Evolutionary conservation across 139 green algal genomes (phyloP).

Genomic region (Picochlorum sp.): DNA sequence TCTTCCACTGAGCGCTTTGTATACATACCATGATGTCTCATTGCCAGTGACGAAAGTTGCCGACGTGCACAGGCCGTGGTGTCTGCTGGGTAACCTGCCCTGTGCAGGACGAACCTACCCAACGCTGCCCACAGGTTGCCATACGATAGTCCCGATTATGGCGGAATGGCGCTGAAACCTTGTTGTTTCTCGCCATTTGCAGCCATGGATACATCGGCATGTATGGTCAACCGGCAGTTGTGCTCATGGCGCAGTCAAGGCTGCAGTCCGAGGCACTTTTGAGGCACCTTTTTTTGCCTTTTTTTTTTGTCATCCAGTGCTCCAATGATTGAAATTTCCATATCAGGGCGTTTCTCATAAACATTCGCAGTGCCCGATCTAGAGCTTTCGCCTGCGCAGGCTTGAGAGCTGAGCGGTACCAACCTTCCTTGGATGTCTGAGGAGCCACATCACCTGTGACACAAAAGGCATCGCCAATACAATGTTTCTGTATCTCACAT

Average conservation of each 20-base stretch:
- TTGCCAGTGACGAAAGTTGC: slow-evolving; percentile 12
- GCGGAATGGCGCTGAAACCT: no score
- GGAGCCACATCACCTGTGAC: slow-evolving; percentile 3
- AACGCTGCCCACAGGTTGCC: background rate
- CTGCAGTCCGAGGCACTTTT: slow-evolving; percentile 25
- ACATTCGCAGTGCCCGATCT: slow-evolving; percentile 69
- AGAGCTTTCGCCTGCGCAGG: slow-evolving; percentile 62
- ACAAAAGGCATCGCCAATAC: no score
- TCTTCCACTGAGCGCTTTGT: slow-evolving; percentile 26
- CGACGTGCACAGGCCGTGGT: slow-evolving; percentile 9
- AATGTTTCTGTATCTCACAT: no score
- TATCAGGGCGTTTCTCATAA: slow-evolving; percentile 53
- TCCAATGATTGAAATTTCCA: slow-evolving; percentile 36
- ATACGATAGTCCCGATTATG: no score
- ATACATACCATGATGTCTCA: background rate
- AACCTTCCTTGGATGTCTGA: slow-evolving; percentile 75
- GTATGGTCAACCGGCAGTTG: background rate
- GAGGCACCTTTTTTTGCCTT: background rate
- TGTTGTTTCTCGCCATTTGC: no score
- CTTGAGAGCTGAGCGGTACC: slow-evolving; percentile 61
- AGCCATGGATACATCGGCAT: no score
- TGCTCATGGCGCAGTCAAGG: slow-evolving; percentile 16
- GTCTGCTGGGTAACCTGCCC: slow-evolving; percentile 12
- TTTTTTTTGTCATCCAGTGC: background rate
- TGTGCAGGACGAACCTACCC: slow-evolving; percentile 23